Base-by-base conservation (phyloP, 2,329 filamentous ascomycete species). In the Pseudogymnoascus sp. region DNA sequence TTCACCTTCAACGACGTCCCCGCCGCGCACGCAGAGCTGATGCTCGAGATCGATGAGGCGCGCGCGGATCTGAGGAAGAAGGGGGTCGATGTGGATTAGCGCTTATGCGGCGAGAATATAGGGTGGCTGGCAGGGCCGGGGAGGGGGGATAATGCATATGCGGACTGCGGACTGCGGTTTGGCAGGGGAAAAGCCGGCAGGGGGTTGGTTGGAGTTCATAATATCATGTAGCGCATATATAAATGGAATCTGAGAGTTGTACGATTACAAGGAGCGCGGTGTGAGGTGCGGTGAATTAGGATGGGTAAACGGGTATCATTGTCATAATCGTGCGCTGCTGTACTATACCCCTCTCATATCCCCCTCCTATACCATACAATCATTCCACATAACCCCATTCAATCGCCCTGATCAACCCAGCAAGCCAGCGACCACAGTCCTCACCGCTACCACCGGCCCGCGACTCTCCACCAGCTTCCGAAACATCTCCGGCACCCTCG, bases 1-100 rank as follows among this genome's bases (percentile, higher is more conserved):
- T 82, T 96, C 74, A 96, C 91, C 64, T 99, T 99, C 84, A 95
- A 96, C 81, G 93, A 97, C 77, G 91, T 96, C 59, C 93, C 93
- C 62, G 84, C 91, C 66, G 95, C 95, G 61, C 89, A 97, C 78
- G 85, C 88, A 74, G 93, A 97, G 78, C 80, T 99, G 70, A 91
- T 95, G 83, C 81, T 79, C 70, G 90, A 97, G 78, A 95, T 96
- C 73, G 83, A 91, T 67, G 70, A 87, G 75, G 91, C 91, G 67
- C 88, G 89, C 79, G 79, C 78, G 66, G 91, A 96, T 70, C 78
- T 96, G 75, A 84, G 84, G 73, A 81, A 81, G 64, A 84, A 89
- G 75, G 91, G 91, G 7, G 90, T 96, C 42, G 86, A 89, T 65
- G 71, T 74, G 62, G 73, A 74, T 66, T 74, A 69, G 66, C 34